A percentile compares a stretch with the other conserved stretches of the same genome.
Evolutionary conservation across 331 rosid genomes (phyloP).

Genomic region (Phaseolus coccineus): DNA sequence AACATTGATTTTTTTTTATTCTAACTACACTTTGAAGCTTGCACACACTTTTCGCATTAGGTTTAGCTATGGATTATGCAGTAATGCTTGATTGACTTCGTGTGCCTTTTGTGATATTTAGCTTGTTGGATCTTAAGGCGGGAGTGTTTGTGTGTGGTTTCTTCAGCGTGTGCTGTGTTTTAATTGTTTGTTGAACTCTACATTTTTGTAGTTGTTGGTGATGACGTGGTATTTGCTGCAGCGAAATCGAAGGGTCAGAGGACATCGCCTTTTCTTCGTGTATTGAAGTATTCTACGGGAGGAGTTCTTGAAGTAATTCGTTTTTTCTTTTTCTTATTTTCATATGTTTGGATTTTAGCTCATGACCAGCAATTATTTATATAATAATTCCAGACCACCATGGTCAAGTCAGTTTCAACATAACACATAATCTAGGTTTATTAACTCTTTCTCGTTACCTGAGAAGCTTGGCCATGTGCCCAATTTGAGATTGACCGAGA

Average conservation of each 20-base stretch:
- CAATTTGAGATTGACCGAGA: too few relatives aligned
- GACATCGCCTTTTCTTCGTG: conserved; percentile 86
- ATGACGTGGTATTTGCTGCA: conserved; percentile 56
- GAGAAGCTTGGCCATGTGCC: background rate
- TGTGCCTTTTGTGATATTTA: conserved; percentile 10
- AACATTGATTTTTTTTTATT: background rate
- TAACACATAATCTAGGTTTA: background rate
- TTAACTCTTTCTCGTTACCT: background rate
- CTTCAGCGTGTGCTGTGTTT: background rate
- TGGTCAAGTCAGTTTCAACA: background rate
- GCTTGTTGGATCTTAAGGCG: conserved; percentile 16
- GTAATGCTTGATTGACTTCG: background rate
- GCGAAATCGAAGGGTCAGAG: conserved; percentile 76
- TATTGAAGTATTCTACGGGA: conserved; percentile 90
- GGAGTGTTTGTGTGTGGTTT: conserved; percentile 7
- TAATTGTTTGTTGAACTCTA: conserved; percentile 31
- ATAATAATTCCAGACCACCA: background rate
- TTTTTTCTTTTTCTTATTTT: conserved; percentile 39
- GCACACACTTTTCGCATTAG: background rate
- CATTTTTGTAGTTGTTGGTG: conserved; percentile 45
- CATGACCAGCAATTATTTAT: background rate
- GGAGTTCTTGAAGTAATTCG: conserved; percentile 92
- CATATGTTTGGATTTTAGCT: conserved; percentile 14
- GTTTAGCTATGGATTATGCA: background rate
- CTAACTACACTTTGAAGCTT: background rate